phyloP scores from a whole-genome alignment of 73 alveolate genomes.

The Uronychia binucleata region DNA sequence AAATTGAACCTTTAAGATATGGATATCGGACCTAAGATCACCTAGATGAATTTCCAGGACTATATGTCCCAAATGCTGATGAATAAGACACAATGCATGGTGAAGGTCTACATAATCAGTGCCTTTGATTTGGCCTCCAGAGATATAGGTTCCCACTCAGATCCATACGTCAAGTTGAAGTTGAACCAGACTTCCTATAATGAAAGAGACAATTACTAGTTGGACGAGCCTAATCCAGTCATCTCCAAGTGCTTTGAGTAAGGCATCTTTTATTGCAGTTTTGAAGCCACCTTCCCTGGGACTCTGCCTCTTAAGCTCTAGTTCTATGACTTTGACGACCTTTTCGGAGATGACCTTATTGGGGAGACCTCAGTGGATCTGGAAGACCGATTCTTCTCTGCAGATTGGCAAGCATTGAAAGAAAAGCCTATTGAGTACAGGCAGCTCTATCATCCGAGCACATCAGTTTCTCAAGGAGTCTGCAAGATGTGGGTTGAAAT shows the following conservation, averaged over 20 bases:
- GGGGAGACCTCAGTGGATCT: conserved; percentile 79
- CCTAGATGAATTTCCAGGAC: conserved; percentile 23
- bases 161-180: conserved; percentile 90
- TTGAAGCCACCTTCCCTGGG: conserved; percentile 93
- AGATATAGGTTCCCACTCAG: conserved; percentile 88
- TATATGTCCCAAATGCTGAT: conserved; percentile 45
- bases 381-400: conserved; percentile 79
- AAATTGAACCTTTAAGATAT: conserved; percentile 31
- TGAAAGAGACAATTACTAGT: conserved; percentile 67
- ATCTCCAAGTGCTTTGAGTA: conserved; percentile 45
- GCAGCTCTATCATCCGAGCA: conserved; percentile 83
- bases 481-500: conserved; percentile 94
- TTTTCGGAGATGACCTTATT: conserved; percentile 73
- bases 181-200: conserved; percentile 60
- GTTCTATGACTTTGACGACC: conserved; percentile 79
- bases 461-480: conserved; percentile 87
- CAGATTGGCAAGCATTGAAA: conserved; percentile 65
- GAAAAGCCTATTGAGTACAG: conserved; percentile 76
- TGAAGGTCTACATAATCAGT: conserved; percentile 87
- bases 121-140: conserved; percentile 86
- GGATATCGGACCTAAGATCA: conserved; percentile 21
- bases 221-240: conserved; percentile 85
- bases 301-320: conserved; percentile 83
- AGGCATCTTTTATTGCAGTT: too few species aligned
- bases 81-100: conserved; percentile 64